Conservation (phyloP, 2,329 filamentous ascomycete genomes). For the Arthroderma uncinatum region DNA sequence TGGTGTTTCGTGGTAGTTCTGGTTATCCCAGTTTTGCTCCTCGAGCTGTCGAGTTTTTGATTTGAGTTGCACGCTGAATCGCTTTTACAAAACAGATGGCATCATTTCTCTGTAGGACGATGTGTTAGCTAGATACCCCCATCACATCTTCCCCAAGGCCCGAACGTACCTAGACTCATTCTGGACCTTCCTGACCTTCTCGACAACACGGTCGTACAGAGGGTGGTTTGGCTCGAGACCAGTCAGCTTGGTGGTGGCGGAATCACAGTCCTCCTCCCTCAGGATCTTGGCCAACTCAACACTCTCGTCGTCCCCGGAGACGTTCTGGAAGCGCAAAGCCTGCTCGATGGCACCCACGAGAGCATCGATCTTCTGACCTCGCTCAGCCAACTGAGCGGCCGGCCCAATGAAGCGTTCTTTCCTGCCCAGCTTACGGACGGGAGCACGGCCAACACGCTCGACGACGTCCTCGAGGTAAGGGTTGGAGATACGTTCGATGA, state of each 20-base stretch:
- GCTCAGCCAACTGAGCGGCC: constrained; percentile 77
- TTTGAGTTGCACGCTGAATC: neutral
- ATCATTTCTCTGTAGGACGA: constrained; percentile 3
- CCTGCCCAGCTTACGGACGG: constrained; percentile 82
- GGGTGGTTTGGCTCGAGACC: constrained; percentile 67
- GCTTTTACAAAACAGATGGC: neutral
- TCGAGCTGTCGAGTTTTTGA: neutral
- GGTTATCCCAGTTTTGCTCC: neutral
- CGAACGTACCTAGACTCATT: constrained; percentile 29
- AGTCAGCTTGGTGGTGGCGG: constrained; percentile 69
- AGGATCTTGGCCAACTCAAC: constrained; percentile 76
- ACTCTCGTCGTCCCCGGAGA: constrained; percentile 84
- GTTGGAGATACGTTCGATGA: constrained; percentile 87
- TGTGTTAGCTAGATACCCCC: neutral
- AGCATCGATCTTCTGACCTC: constrained; percentile 58
- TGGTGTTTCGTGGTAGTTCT: neutral
- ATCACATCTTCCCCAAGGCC: neutral
- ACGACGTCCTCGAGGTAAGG: constrained; percentile 84
- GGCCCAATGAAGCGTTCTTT: constrained; percentile 95
- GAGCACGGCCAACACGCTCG: constrained; percentile 88
- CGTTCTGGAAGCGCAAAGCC: constrained; percentile 90
- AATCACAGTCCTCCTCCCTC: constrained; percentile 58
- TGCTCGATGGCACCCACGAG: constrained; percentile 79
- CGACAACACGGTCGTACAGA: constrained; percentile 62
- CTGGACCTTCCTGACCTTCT: constrained; percentile 77